Base-by-base conservation (phyloP, 768 basidiomycete species). In the Mrakia frigida region DNA sequence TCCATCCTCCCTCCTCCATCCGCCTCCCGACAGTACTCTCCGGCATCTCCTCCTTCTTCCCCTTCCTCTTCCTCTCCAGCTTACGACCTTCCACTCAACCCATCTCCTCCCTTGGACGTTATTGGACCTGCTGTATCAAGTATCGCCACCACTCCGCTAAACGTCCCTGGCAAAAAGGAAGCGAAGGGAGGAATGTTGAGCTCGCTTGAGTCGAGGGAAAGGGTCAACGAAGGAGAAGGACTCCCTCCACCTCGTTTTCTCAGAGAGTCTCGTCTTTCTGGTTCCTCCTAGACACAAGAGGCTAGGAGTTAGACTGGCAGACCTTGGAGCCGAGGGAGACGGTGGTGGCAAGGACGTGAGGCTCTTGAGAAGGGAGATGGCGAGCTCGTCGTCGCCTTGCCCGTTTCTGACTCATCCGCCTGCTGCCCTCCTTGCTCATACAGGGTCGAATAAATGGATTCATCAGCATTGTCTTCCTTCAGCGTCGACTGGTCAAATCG, bases 371-470 rank as follows among this genome's bases (percentile, higher is more conserved):
- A 43, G 43, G 10, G 11, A 43, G 43, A 43, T 43, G 43, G 16
- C 43, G 43, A 43, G 43, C 43, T 6, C 43, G 43, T 21, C 33
- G 21, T 16, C 37, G 4, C 63, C 63, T 37, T 23, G 16, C 5
- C 63, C 35, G 35, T 33, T 37, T 16, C 14, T 67, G 63, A 67
- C 63, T 67, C 33, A 39, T 13, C 13, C 14, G 14, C 37, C 6
- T 37, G 31, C 31, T 23, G 41, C 25, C 35, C 23, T 10, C 33
- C 3, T 39, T 21, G 35, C 10, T 67, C 63, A 7, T 35, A 4
- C 71, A 73, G 72, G 73, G 73, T 6, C 16, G n/a, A 2, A 33
- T 74, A 31, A 61, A 60, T 5, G 73, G 73, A 14, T 74, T 63
- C 43, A 43, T 74, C 59, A 43, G 35, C 60, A 46, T 74, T 28